Conservation (phyloP, 1,139 yeast genomes). For the Nakaseomyces delphensis region DNA sequence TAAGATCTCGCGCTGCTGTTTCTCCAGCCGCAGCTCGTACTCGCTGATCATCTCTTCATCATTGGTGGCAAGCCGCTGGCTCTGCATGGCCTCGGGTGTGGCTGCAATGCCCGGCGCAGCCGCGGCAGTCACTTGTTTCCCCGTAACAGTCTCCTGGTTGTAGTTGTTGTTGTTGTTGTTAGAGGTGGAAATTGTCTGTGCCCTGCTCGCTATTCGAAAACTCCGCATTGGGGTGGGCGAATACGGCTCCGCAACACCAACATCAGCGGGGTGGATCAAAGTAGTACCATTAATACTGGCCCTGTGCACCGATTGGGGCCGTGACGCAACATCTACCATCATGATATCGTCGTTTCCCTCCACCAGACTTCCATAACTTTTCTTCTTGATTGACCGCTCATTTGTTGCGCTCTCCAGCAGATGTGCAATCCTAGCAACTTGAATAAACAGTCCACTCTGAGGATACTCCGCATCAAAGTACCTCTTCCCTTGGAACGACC, state of each 20-base stretch:
- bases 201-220: conserved; percentile 9
- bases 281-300: conserved; percentile 14
- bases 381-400: not conserved
- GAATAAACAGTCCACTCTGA: conserved; percentile 65
- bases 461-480: conserved; percentile 60
- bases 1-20: conserved; percentile 19
- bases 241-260: conserved; percentile 9
- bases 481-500: conserved; percentile 49
- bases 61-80: not conserved
- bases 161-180: no score
- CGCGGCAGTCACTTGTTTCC: no score
- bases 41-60: not conserved
- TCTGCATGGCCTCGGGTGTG: not conserved
- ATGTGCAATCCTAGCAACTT: conserved; percentile 49
- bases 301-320: conserved; percentile 7
- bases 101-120: not conserved
- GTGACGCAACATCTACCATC: not conserved
- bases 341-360: not conserved
- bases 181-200: not conserved
- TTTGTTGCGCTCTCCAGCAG: conserved; percentile 18
- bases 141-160: no score
- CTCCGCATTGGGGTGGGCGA: conserved; percentile 24
- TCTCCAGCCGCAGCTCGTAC: conserved; percentile 5
- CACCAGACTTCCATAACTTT: not conserved
- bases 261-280: not conserved